phyloP scores from a whole-genome alignment of 2,329 filamentous ascomycete genomes.

The Madurella mycetomatis region DNA sequence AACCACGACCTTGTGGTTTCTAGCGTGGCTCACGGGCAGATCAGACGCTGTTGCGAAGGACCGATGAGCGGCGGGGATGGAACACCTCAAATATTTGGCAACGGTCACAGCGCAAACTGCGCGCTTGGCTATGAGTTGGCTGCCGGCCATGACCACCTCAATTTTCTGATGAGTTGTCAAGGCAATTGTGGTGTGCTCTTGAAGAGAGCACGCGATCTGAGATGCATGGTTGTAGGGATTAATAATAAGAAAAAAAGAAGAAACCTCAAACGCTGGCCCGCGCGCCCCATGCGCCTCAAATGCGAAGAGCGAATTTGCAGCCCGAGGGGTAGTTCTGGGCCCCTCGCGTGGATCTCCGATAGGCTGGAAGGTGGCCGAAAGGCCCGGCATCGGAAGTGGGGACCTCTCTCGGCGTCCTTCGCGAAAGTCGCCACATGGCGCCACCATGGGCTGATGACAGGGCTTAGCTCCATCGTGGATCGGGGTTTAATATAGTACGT shows the following conservation, averaged over 20 bases:
- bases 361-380: not conserved
- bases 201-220: not conserved
- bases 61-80: constrained; percentile 5
- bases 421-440: not conserved
- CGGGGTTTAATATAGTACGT: not conserved
- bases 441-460: not conserved
- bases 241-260: not conserved
- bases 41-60: constrained; percentile 13
- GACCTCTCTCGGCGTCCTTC: not conserved
- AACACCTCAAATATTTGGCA: not conserved
- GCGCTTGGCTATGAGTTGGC: constrained; percentile 11
- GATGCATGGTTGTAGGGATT: not conserved
- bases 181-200: no score
- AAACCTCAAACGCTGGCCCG: not conserved
- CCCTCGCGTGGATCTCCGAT: not conserved
- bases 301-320: not conserved
- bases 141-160: constrained; percentile 8
- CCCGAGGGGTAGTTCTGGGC: not conserved
- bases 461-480: not conserved
- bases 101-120: constrained; percentile 3
- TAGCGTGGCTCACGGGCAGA: constrained; percentile 5
- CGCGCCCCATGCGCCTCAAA: not conserved
- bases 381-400: not conserved
- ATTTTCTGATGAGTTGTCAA: not conserved
- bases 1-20: constrained; percentile 59